Conservation (phyloP, 495 filamentous ascomycete genomes). For the Daldinia childiae region DNA sequence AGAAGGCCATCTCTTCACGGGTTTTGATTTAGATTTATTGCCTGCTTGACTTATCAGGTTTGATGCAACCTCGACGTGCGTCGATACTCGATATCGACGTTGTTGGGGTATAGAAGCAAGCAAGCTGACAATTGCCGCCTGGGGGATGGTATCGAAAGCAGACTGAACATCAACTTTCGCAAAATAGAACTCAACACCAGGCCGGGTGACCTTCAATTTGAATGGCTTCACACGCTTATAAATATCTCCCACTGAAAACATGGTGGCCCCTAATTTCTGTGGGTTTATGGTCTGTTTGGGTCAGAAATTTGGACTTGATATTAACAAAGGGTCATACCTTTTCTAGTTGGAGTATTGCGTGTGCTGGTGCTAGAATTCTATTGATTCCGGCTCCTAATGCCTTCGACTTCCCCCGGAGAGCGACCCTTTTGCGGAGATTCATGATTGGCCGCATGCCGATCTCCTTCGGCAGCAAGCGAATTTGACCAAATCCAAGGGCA, state of each 20-base stretch:
- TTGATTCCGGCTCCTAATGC: constrained; percentile 82
- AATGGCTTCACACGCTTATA: constrained; percentile 79
- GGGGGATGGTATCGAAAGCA: constrained; percentile 96
- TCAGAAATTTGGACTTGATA: constrained; percentile 24
- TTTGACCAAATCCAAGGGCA: constrained; percentile 75
- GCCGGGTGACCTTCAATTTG: constrained; percentile 58
- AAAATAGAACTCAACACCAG: constrained; percentile 66
- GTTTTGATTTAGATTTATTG: constrained; percentile 50
- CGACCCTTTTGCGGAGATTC: constrained; percentile 75
- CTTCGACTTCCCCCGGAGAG: constrained; percentile 62
- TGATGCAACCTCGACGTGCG: constrained; percentile 75
- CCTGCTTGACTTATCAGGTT: constrained; percentile 42
- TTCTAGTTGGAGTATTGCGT: constrained; percentile 80
- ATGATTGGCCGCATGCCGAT: constrained; percentile 77
- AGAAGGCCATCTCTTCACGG: constrained; percentile 71
- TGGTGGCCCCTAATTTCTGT: constrained; percentile 71
- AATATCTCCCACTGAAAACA: constrained; percentile 85
- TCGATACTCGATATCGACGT: constrained; percentile 73
- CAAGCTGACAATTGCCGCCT: constrained; percentile 72
- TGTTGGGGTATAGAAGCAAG: constrained; percentile 71
- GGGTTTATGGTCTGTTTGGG: constrained; percentile 61
- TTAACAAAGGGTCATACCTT: constrained; percentile 51
- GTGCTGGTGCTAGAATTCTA: constrained; percentile 75
- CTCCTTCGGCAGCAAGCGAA: constrained; percentile 83
- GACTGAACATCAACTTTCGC: constrained; percentile 91